Percentiles rank a stretch among this genome's conserved stretches.
These are phyloP conservation scores for Verticillium isaacii DNA, from an alignment of 2,329 filamentous ascomycete species.

Conservation along the genomic window DNA sequence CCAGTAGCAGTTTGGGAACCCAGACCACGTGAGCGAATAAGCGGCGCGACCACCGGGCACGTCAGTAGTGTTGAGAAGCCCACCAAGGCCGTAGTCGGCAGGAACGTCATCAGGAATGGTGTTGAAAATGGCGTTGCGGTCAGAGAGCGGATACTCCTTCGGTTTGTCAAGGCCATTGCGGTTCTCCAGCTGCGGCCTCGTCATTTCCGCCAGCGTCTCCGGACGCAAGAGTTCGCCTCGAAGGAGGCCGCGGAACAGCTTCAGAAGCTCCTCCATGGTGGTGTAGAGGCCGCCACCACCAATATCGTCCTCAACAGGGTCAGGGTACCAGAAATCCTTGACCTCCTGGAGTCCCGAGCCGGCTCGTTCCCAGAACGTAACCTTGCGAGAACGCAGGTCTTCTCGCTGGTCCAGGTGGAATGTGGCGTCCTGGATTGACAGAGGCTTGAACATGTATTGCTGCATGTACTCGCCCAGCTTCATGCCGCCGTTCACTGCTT, in stretches of 20 bases:
- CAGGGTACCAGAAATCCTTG: background rate
- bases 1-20: background rate
- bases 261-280: background rate
- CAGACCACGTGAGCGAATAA: background rate
- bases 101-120: background rate
- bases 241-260: background rate
- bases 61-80: background rate
- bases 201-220: background rate
- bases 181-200: conserved; percentile 1
- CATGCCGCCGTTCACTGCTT: background rate
- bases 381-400: background rate
- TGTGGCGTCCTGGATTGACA: background rate
- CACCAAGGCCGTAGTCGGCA: background rate
- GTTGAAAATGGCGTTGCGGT: background rate
- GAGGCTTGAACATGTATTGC: background rate
- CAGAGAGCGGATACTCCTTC: background rate
- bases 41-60: background rate
- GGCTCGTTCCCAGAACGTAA: background rate
- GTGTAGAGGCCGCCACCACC: background rate
- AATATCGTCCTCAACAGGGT: background rate
- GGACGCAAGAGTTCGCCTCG: background rate
- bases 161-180: background rate
- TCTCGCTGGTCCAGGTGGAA: conserved; percentile 1
- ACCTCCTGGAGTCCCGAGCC: background rate
- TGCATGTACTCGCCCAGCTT: conserved; percentile 1